Evolutionary conservation across 2,329 filamentous ascomycete genomes (phyloP), one percentile per base, ranked within the genome.

Genomic region (Colletotrichum sidae): DNA sequence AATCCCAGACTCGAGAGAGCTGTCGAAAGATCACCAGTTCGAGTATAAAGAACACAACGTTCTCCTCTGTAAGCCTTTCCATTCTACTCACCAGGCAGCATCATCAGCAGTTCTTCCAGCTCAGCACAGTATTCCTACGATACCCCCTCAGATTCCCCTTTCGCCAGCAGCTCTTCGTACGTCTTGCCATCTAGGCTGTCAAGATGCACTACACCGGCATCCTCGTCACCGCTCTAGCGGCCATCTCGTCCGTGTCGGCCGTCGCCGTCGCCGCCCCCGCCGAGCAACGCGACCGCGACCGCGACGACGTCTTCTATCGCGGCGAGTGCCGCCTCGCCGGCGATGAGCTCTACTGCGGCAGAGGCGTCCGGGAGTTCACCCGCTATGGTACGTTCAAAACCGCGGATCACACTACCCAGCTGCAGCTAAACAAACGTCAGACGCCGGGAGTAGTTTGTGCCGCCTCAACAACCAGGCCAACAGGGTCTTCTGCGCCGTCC

Each of bases 401-500:
- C 12, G 8, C 8, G 11, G 8, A 10, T 3, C 39, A 3, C n/a
- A n/a, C 38, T 10, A 1, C 10, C 10, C 4, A 15, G 9, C 2
- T 7, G 6, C 8, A 13, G 42, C 55, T 57, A 25, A 57, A 13
- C 38, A n/a, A 7, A 39, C 4, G 12, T 25, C 44, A 65, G 63
- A 65, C n/a, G 41, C 33, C n/a, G 44, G 53, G 46, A 65, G 17
- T 53, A 55, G 42, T 15, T 65, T 49, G 47, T 65, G 54, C 42
- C 34, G 45, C 25, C 25, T 25, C 13, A 57, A 55, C 15, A 59
- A 65, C 15, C 34, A 45, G 6, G 17, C 38, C 8, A 65, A 65
- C 59, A 62, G 46, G 8, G n/a, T 65, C 17, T 65, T 65, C 63
- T 65, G 63, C 13, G 63, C 63, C 42, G 56, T 52, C 13, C 63